phyloP scores from a whole-genome alignment of 768 basidiomycete species.

The Rubroboletus pulcherrimus region DNA sequence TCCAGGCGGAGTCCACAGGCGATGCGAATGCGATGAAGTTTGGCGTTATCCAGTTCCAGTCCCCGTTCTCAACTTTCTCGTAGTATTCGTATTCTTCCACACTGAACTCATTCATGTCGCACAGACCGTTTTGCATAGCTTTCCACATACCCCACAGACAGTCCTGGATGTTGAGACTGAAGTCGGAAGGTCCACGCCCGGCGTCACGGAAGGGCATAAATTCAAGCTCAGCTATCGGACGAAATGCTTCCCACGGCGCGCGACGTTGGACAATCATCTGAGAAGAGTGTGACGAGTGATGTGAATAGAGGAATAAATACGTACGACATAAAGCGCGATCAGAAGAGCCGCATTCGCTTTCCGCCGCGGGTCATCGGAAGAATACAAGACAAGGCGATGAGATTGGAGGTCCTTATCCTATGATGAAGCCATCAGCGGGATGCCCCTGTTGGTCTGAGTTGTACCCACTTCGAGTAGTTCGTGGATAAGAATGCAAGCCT shows the following conservation, averaged over 20 bases:
- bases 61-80: slow-evolving; percentile 93
- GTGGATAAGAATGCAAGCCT: slow-evolving; percentile 87
- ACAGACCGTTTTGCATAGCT: slow-evolving; percentile 85
- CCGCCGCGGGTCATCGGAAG: slow-evolving; percentile 75
- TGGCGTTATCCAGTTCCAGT: slow-evolving; percentile 95
- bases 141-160: slow-evolving; percentile 88
- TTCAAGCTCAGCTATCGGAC: slow-evolving; percentile 87
- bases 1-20: slow-evolving; percentile 76
- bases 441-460: slow-evolving; percentile 13
- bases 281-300: slow-evolving; percentile 18
- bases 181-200: slow-evolving; percentile 87
- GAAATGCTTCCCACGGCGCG: slow-evolving; percentile 92
- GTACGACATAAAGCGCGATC: slow-evolving; percentile 87
- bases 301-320: slow-evolving; percentile 30
- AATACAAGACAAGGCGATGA: slow-evolving; percentile 84
- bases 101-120: slow-evolving; percentile 92
- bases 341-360: slow-evolving; percentile 96
- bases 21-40: slow-evolving; percentile 94
- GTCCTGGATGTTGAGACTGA: slow-evolving; percentile 90
- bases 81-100: slow-evolving; percentile 91
- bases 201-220: slow-evolving; percentile 97
- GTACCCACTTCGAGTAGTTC: slow-evolving; percentile 74
- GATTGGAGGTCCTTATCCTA: slow-evolving; percentile 72
- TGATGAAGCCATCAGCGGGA: slow-evolving; percentile 21
- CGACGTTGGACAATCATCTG: slow-evolving; percentile 92